These are phyloP conservation scores for Euclidium syriacum DNA, from an alignment of 345 rosid genomes.

Conservation along the genomic window DNA sequence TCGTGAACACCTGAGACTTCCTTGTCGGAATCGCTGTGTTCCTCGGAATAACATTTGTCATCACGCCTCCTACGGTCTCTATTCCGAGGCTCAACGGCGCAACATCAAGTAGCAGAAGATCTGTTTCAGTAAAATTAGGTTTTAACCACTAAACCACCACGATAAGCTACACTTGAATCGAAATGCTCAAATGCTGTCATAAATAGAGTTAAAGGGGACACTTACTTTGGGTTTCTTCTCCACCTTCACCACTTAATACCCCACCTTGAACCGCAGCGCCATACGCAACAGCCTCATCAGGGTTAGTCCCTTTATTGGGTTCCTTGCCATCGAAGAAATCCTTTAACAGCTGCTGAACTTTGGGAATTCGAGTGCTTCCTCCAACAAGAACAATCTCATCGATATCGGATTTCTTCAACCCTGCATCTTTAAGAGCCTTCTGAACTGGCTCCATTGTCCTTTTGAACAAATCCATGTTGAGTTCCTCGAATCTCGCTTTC, in stretches of 20 bases:
- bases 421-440: conserved; percentile 46
- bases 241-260: conserved; percentile 45
- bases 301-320: conserved; percentile 45
- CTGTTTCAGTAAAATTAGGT: conserved; percentile 16
- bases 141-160: no score
- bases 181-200: not conserved
- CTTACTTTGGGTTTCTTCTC: conserved; percentile 41
- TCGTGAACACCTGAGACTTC: conserved; percentile 43
- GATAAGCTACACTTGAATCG: no score
- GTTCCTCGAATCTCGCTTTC: conserved; percentile 48
- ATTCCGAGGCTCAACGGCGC: conserved; percentile 49
- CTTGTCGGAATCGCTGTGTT: conserved; percentile 47
- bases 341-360: conserved; percentile 44
- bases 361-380: conserved; percentile 56
- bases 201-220: not conserved
- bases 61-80: conserved; percentile 52
- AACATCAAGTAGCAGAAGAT: conserved; percentile 44
- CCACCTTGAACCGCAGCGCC: conserved; percentile 62
- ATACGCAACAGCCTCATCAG: conserved; percentile 60
- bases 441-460: conserved; percentile 47
- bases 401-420: conserved; percentile 35
- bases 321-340: conserved; percentile 53
- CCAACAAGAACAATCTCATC: conserved; percentile 61
- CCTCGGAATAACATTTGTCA: conserved; percentile 57
- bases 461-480: conserved; percentile 54